Conservation (phyloP, 345 rosid genomes). For the Salix udensis region DNA sequence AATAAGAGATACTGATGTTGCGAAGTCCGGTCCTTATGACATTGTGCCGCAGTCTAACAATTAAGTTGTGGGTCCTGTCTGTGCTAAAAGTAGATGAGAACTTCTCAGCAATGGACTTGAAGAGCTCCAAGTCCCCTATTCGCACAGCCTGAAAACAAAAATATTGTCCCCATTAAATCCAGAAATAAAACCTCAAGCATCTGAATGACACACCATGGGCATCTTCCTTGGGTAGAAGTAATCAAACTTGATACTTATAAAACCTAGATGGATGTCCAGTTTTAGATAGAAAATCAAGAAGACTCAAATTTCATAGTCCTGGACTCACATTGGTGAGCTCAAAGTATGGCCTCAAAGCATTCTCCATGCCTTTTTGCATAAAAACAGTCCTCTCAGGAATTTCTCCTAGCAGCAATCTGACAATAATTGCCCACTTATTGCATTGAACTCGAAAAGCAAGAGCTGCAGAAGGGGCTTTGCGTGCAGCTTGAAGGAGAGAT, state of each 20-base stretch:
- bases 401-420: slow-evolving; percentile 73
- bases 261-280: neutral
- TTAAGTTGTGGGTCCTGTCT: slow-evolving; percentile 64
- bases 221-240: neutral
- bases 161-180: neutral
- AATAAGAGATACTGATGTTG: slow-evolving; percentile 76
- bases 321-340: slow-evolving; percentile 82
- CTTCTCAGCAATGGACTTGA: slow-evolving; percentile 61
- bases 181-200: neutral
- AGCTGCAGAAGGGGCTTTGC: slow-evolving; percentile 83
- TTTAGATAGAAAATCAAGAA: neutral
- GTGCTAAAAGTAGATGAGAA: slow-evolving; percentile 54
- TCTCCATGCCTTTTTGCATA: slow-evolving; percentile 89
- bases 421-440: slow-evolving; percentile 80
- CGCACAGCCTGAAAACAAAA: slow-evolving; percentile 58
- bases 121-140: slow-evolving; percentile 88
- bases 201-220: neutral
- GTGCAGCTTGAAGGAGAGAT: slow-evolving; percentile 81
- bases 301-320: neutral
- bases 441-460: slow-evolving; percentile 70
- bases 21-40: slow-evolving; percentile 79
- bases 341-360: slow-evolving; percentile 72
- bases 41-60: slow-evolving; percentile 72
- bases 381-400: slow-evolving; percentile 80
- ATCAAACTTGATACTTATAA: neutral